A percentile compares a stretch with the other conserved stretches of the same genome.
phyloP scores from a whole-genome alignment of 202 grass and related monocot genomes.

The Carex arenaria region DNA sequence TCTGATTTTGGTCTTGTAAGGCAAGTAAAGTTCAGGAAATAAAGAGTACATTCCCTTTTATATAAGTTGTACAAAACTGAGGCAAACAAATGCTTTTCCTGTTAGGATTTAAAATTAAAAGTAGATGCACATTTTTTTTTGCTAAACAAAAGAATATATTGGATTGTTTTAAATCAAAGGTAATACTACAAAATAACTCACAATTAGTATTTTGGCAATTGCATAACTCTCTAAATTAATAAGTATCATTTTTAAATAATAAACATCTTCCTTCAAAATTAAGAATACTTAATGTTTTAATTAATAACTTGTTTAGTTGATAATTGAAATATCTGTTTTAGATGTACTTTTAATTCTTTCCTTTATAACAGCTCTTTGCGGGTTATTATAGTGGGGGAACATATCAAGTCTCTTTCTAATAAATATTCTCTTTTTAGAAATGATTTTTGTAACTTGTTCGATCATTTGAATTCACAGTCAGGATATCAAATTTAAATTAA shows the following conservation, averaged over 20 bases:
- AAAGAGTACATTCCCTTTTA: background rate
- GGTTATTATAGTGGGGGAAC: background rate
- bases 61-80: background rate
- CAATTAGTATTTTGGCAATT: background rate
- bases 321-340: background rate
- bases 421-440: background rate
- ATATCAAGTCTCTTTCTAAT: background rate
- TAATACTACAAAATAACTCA: background rate
- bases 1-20: conserved; percentile 23
- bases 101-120: background rate
- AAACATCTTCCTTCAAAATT: background rate
- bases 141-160: background rate
- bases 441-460: background rate
- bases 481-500: background rate
- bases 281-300: background rate
- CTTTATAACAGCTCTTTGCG: background rate
- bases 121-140: background rate
- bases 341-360: background rate
- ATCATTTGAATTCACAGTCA: background rate
- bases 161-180: background rate
- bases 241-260: background rate
- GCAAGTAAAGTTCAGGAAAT: conserved; percentile 10
- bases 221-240: background rate
- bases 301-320: background rate
- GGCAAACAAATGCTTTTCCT: background rate